phyloP scores from a whole-genome alignment of 768 basidiomycete genomes.

The Collybia sp. region DNA sequence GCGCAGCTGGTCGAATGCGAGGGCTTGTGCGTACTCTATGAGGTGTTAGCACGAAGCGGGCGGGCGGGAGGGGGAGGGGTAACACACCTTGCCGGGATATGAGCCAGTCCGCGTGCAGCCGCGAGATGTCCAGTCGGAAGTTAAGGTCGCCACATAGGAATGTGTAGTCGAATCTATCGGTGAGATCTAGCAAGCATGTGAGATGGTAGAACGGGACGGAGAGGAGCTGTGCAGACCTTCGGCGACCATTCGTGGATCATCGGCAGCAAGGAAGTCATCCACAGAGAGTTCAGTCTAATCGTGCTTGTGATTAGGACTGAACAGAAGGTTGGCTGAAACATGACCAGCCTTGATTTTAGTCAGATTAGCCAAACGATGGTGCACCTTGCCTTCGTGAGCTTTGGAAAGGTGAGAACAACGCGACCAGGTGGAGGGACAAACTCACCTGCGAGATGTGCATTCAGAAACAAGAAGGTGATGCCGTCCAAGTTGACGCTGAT shows the following conservation, averaged over 20 bases:
- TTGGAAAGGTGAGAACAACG: slow-evolving; percentile 1
- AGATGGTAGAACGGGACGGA: background rate
- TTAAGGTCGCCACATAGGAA: slow-evolving; percentile 92
- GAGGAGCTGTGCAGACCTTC: slow-evolving; percentile 48
- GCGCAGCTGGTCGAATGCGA: slow-evolving; percentile 86
- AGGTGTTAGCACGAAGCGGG: background rate
- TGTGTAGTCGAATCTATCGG: slow-evolving; percentile 84
- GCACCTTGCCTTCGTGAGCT: slow-evolving; percentile 76
- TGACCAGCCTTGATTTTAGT: slow-evolving; percentile 78
- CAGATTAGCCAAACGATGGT: slow-evolving; percentile 81
- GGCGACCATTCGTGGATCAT: slow-evolving; percentile 61
- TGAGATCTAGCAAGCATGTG: slow-evolving; percentile 48
- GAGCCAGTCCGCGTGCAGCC: slow-evolving; percentile 93
- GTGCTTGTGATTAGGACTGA: slow-evolving; percentile 1
- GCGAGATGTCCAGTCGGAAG: slow-evolving; percentile 83
- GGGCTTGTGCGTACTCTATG: slow-evolving; percentile 77
- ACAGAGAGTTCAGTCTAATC: slow-evolving; percentile 74
- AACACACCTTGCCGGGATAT: slow-evolving; percentile 73
- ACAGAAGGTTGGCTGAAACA: background rate
- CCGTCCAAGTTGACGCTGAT: slow-evolving; percentile 80
- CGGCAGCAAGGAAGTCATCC: slow-evolving; percentile 65
- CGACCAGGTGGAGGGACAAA: background rate
- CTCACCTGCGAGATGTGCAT: slow-evolving; percentile 84
- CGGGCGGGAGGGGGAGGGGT: too few relatives aligned
- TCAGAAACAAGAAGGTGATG: slow-evolving; percentile 84